phyloP scores from a whole-genome alignment of 129 eudicot genomes.

The Chrysanthemum seticuspe region DNA sequence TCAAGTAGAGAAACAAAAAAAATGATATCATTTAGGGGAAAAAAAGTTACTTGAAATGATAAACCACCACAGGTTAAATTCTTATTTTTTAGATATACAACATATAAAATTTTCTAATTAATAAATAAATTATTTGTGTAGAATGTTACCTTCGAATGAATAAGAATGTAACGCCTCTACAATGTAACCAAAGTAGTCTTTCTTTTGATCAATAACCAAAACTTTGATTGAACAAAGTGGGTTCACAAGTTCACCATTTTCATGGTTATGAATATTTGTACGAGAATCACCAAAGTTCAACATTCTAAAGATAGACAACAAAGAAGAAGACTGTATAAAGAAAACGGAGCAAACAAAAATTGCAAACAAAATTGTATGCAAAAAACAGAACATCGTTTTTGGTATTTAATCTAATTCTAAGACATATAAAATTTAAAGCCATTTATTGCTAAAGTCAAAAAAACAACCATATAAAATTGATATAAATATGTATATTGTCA shows the following conservation, averaged over 20 bases:
- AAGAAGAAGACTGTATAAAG: neutral
- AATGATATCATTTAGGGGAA: too few relatives aligned
- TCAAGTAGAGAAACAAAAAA: too few relatives aligned
- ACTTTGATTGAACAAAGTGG: conserved; percentile 14
- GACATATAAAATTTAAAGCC: too few relatives aligned
- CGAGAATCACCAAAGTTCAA: neutral
- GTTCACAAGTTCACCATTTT: neutral
- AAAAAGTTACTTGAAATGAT: too few relatives aligned
- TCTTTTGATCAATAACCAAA: conserved; percentile 27
- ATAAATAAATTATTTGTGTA: neutral
- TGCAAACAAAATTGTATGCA: neutral
- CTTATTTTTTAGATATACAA: neutral
- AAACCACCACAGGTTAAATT: too few relatives aligned
- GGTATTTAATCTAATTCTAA: too few relatives aligned
- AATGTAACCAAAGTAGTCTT: conserved; percentile 13
- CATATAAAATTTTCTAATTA: neutral
- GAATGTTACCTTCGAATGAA: conserved; percentile 31
- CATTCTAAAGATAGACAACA: neutral
- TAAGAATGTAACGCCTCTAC: conserved; percentile 20
- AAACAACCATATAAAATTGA: too few relatives aligned
- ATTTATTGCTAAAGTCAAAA: too few relatives aligned
- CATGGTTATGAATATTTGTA: neutral
- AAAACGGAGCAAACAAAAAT: neutral
- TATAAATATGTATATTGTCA: too few relatives aligned
- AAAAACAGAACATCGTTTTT: too few relatives aligned